Conservation (phyloP, 2,329 filamentous ascomycete species). For the Penicillium hesseltinei region DNA sequence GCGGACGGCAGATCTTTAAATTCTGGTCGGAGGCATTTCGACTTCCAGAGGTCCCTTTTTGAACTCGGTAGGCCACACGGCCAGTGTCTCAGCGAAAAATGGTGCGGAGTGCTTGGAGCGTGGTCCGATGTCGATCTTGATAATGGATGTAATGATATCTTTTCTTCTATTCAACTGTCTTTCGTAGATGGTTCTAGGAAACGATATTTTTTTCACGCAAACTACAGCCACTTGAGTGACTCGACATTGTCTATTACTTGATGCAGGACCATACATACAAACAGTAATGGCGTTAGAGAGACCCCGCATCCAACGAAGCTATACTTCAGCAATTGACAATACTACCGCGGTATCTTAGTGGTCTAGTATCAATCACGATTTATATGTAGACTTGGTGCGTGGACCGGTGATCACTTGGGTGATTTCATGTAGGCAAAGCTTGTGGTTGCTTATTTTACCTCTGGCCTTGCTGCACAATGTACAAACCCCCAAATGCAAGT, state of each 20-base stretch:
- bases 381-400: background rate
- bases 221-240: too few species aligned
- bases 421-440: background rate
- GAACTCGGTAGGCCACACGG: background rate
- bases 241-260: background rate
- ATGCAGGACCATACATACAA: background rate
- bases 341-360: background rate
- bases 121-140: constrained; percentile 25
- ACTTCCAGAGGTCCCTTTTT: background rate
- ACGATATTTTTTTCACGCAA: background rate
- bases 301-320: background rate
- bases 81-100: constrained; percentile 11
- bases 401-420: background rate
- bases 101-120: constrained; percentile 14
- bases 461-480: too few species aligned
- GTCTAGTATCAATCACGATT: background rate
- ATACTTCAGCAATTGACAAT: background rate
- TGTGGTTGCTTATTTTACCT: background rate
- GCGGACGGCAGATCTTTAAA: background rate
- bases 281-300: background rate
- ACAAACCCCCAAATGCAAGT: too few species aligned
- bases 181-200: background rate
- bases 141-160: constrained; percentile 33
- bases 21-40: background rate
- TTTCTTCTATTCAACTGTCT: constrained; percentile 4